Base-by-base conservation (phyloP, 169 alveolate genomes). In the Plasmodium gonderi region DNA sequence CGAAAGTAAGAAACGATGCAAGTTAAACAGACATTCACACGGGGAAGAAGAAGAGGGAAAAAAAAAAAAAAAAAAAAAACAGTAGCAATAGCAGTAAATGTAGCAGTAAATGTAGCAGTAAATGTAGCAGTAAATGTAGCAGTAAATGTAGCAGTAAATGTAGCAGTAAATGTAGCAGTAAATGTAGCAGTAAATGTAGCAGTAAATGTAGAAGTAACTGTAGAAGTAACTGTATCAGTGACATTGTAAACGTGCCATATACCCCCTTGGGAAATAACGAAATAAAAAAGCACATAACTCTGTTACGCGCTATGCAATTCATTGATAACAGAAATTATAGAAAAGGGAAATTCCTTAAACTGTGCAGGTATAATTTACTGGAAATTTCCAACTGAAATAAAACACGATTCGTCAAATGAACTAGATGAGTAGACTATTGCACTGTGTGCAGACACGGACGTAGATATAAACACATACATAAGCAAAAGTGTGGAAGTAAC, bases 281-380 rank as follows among this genome's bases (percentile, higher is more conserved):
- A 79, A 64, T 26, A 51, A 68, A 60, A n/a, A 80, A 11, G 69
- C 31, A 3, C 67, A 36, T 7, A 40, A 12, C 9, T 26, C n/a
- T 36, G 23, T 17, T 20, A 44, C 44, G 68, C 72, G 14, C 33
- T 5, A 4, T 51, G 14, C n/a, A 76, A 3, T 14, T 42, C 17
- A 44, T 54, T 33, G 6, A 5, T 64, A 38, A 33, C 68, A 17
- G 40, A 11, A 7, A 17, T 12, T 6, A 51, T 1, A 2, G 14
- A 76, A 76, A 76, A 33, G 33, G 14, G 29, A 17, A 64, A 33
- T 79, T 40, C 29, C 68, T 67, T 44, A n/a, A 54, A 79, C 47
- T 79, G 54, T 54, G 60, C 90, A 81, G 91, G 91, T 54, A 81
- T 81, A 67, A 81, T 81, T 40, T 81, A 81, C 69, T 81, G 91